A percentile compares a stretch with the other conserved stretches of the same genome.
phyloP scores from a whole-genome alignment of 805 yeast species.

The Saturnispora galanensis region DNA sequence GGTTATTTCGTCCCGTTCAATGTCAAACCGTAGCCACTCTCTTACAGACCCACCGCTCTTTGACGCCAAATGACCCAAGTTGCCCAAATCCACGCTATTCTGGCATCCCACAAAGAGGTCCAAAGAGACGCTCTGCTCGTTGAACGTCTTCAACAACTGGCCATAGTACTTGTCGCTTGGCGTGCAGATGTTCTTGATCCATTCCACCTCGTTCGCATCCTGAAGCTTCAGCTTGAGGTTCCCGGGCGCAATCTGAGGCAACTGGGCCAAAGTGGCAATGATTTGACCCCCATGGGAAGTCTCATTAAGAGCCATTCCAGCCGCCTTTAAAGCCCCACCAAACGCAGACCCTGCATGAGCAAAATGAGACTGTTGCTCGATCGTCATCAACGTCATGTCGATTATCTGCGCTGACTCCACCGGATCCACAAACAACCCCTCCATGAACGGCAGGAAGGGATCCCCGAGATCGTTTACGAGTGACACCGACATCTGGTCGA shows the following conservation, averaged over 20 bases:
- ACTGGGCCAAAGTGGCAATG: conserved; percentile 49
- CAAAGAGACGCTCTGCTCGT: conserved; percentile 54
- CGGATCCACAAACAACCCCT: conserved; percentile 77
- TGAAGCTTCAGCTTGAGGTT: conserved; percentile 36
- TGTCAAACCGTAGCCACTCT: conserved; percentile 57
- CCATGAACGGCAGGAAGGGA: conserved; percentile 70
- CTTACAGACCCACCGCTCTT: conserved; percentile 64
- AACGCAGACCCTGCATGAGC: conserved; percentile 53
- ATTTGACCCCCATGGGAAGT: conserved; percentile 77
- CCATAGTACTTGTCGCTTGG: conserved; percentile 56
- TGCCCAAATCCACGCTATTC: conserved; percentile 58
- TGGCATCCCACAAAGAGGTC: conserved; percentile 66
- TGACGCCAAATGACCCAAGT: conserved; percentile 52
- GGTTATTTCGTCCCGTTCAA: conserved; percentile 56
- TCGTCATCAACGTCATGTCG: conserved; percentile 53
- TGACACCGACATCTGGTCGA: conserved; percentile 47
- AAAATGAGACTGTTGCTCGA: conserved; percentile 40
- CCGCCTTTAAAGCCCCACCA: conserved; percentile 71
- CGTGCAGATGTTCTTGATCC: conserved; percentile 39
- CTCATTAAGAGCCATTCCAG: conserved; percentile 46
- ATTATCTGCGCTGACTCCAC: conserved; percentile 52
- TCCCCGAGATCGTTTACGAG: conserved; percentile 64
- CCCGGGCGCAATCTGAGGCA: conserved; percentile 83
- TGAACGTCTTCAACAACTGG: conserved; percentile 46
- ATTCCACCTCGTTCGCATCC: conserved; percentile 30